Base-by-base conservation (phyloP, 225 moss, liverwort and hornwort species). In the Marchantia polymorpha region DNA sequence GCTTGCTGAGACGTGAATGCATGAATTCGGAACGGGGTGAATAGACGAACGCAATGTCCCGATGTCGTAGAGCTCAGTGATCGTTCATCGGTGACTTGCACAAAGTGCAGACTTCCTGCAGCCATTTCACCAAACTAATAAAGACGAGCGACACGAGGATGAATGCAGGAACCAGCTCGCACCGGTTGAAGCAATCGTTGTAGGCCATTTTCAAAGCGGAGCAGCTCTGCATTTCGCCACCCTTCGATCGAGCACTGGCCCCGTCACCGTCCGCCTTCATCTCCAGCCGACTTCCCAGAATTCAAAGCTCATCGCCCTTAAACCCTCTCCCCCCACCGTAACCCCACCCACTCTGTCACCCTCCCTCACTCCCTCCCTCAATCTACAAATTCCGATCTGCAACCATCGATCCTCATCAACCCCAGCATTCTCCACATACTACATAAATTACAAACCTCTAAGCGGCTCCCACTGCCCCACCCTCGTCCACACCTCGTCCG, bases 171-270 rank as follows among this genome's bases (percentile, higher is more conserved):
- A 53, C 49, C 54, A 47, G 39, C 13, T 26, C 81, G 20, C 51
- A 88, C 89, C 89, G 75, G 74, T 89, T 89, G 64, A 89, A 89
- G 71, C 89, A 89, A 10, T 86, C 84, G 66, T 86, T 82, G 80
- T 89, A 89, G 63, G 89, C 86, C 7, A 79, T 47, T 74, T 89
- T 84, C 52, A 89, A 25, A 46, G 82, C 78, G 23, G 86, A 80
- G 75, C 89, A 89, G 61, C 77, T 73, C 26, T 77, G 80, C 79
- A 74, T 69, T 11, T 80, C 84, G 15, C 79, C 76, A 70, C 84
- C 78, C 83, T 80, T 83, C 3, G 81, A 61, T 75, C 66, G 72
- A 52, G 11, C 61, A 53, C 52, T 39, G 70, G 26, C 78, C 20
- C 39, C 63, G 8, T 12, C 58, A 49, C 59, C 30, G 26, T 85